Percentiles rank a stretch among this genome's conserved stretches.
phyloP scores from a whole-genome alignment of 1,139 yeast genomes.

The Saccharomycopsis crataegensis region DNA sequence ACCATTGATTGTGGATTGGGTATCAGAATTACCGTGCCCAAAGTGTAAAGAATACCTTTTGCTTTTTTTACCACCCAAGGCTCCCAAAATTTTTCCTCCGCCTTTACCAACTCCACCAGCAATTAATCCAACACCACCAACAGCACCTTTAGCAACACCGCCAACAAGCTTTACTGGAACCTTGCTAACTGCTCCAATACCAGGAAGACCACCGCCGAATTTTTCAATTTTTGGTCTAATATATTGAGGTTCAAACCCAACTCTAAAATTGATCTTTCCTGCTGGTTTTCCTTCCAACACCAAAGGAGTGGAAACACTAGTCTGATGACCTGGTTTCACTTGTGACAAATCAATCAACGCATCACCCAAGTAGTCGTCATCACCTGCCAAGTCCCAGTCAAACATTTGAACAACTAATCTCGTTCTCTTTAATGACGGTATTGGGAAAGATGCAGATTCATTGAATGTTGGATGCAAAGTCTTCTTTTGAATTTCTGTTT shows the following conservation, averaged over 20 bases:
- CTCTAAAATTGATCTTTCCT: slow-evolving; percentile 47
- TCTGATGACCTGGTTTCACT: slow-evolving; percentile 38
- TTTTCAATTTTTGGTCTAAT: slow-evolving; percentile 48
- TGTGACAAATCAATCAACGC: slow-evolving; percentile 43
- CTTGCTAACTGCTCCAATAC: slow-evolving; percentile 30
- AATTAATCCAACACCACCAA: slow-evolving; percentile 33
- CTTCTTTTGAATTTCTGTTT: slow-evolving; percentile 55
- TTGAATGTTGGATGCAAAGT: slow-evolving; percentile 67
- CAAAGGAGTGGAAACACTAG: slow-evolving; percentile 39
- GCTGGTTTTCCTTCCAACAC: slow-evolving; percentile 37
- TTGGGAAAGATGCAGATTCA: slow-evolving; percentile 49
- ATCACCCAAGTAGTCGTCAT: slow-evolving; percentile 51
- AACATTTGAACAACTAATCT: slow-evolving; percentile 42
- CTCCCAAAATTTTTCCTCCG: slow-evolving; percentile 29
- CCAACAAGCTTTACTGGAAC: slow-evolving; percentile 23
- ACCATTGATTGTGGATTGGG: slow-evolving; percentile 3
- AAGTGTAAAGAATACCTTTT: neutral
- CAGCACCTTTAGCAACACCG: slow-evolving; percentile 25
- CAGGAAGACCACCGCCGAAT: slow-evolving; percentile 29
- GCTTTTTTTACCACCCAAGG: slow-evolving; percentile 22
- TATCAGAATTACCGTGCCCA: neutral
- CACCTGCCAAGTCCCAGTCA: slow-evolving; percentile 77
- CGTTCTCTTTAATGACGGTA: slow-evolving; percentile 56
- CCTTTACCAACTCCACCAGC: slow-evolving; percentile 43
- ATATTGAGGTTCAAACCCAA: slow-evolving; percentile 58